These are phyloP conservation scores for Cinnamomum micranthum DNA, from an alignment of 164 flowering plant species.

Conservation along the genomic window DNA sequence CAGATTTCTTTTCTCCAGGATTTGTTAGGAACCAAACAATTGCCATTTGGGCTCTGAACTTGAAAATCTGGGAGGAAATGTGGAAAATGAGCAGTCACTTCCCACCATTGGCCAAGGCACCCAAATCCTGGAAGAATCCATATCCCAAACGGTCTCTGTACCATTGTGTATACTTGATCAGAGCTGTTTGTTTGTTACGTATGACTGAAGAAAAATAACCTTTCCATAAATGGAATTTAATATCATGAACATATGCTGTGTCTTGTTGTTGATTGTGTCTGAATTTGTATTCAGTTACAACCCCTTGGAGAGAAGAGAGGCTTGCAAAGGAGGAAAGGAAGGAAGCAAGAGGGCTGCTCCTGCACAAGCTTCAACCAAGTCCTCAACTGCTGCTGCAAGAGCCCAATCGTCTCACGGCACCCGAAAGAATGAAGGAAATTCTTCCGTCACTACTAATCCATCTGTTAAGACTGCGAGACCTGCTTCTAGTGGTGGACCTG, in stretches of 20 bases:
- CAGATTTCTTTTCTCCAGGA: too few species aligned
- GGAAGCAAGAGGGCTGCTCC: constrained; percentile 48
- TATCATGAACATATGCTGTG: not conserved
- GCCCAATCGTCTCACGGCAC: constrained; percentile 41
- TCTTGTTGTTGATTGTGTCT: constrained; percentile 5
- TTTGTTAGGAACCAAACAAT: too few species aligned
- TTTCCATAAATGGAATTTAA: too few species aligned
- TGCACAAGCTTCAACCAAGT: constrained; percentile 45
- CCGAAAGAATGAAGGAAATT: constrained; percentile 45
- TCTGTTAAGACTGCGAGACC: constrained; percentile 56
- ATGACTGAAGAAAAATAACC: too few species aligned
- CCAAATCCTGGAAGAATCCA: too few species aligned
- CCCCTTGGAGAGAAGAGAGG: constrained; percentile 83
- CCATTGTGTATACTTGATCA: too few species aligned
- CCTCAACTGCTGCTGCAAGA: constrained; percentile 46
- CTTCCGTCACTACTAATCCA: constrained; percentile 30
- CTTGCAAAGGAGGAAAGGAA: constrained; percentile 82
- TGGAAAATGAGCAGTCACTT: too few species aligned
- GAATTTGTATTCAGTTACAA: constrained; percentile 53
- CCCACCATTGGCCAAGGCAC: too few species aligned
- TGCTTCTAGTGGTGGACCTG: constrained; percentile 43
- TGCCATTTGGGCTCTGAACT: too few species aligned
- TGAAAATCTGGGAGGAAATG: too few species aligned
- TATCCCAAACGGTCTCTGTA: too few species aligned
- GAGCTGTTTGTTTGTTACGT: too few species aligned